Conservation (phyloP, 2,329 filamentous ascomycete genomes). For the Trichothecium roseum region DNA sequence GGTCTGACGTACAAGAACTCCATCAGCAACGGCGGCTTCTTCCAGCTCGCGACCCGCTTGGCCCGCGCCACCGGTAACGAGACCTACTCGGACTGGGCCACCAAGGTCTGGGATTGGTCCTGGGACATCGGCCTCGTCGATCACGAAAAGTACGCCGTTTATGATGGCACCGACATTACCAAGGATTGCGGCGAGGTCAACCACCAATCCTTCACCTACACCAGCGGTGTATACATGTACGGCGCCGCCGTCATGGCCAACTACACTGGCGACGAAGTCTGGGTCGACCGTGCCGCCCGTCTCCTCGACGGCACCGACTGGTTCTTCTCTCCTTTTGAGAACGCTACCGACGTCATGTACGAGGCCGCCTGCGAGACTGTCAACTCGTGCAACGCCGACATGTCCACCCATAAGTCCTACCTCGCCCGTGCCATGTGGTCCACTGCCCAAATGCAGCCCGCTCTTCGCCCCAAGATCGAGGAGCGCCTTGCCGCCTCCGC, state of each 20-base stretch:
- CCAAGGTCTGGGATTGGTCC: conserved; percentile 48
- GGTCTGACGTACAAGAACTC: conserved; percentile 79
- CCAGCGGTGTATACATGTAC: conserved; percentile 53
- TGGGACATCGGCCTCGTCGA: conserved; percentile 39
- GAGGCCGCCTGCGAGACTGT: conserved; percentile 55
- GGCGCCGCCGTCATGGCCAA: conserved; percentile 49
- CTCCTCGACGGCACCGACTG: conserved; percentile 40
- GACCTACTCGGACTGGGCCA: conserved; percentile 45
- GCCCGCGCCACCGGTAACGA: conserved; percentile 48
- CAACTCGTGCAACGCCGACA: conserved; percentile 49
- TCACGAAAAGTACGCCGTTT: conserved; percentile 42
- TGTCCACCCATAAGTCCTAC: conserved; percentile 59
- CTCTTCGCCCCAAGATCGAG: conserved; percentile 35
- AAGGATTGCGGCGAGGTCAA: conserved; percentile 43
- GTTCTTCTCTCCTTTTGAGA: conserved; percentile 43
- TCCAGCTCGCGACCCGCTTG: conserved; percentile 45
- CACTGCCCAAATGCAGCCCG: conserved; percentile 45
- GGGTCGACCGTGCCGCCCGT: conserved; percentile 40
- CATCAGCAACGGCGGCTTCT: conserved; percentile 37
- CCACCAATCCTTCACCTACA: conserved; percentile 45
- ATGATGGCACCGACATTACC: conserved; percentile 42
- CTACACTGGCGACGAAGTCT: conserved; percentile 39
- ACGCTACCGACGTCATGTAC: conserved; percentile 50
- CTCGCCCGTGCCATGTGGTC: conserved; percentile 55
- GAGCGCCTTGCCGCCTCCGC: conserved; percentile 40